A percentile compares a stretch with the other conserved stretches of the same genome.
Conservation (phyloP, 192 early-diverging fungal genomes). For the Backusella tarrabulga region DNA sequence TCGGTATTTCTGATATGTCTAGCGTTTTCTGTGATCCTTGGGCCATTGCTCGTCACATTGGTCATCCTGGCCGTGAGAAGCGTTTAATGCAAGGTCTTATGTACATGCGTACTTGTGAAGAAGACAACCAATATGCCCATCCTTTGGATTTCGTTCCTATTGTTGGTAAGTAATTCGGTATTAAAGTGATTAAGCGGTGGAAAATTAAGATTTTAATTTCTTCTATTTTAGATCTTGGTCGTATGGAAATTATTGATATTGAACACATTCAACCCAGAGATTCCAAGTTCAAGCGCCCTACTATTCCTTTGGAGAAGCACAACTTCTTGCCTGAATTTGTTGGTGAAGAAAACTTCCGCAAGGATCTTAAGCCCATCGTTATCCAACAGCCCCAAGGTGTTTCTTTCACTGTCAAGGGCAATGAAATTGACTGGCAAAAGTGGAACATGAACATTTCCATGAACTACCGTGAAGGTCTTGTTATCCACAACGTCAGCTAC, state of each 20-base stretch:
- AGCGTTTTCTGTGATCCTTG: conserved; percentile 37
- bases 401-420: conserved; percentile 37
- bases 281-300: conserved; percentile 36
- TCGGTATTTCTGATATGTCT: conserved; percentile 40
- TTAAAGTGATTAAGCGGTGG: neutral
- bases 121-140: conserved; percentile 44
- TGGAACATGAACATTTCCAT: conserved; percentile 42
- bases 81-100: conserved; percentile 37
- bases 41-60: conserved; percentile 34
- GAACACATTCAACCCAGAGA: conserved; percentile 34
- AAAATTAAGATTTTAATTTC: neutral
- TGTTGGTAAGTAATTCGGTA: conserved; percentile 27
- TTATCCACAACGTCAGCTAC: conserved; percentile 40
- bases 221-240: conserved; percentile 18
- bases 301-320: conserved; percentile 35
- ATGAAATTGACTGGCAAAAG: conserved; percentile 44
- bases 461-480: conserved; percentile 44
- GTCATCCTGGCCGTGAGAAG: conserved; percentile 17
- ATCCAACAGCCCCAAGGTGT: conserved; percentile 42
- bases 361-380: conserved; percentile 40
- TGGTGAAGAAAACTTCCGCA: conserved; percentile 34
- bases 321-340: conserved; percentile 42
- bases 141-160: conserved; percentile 43
- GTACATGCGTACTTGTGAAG: conserved; percentile 40
- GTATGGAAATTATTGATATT: conserved; percentile 38